These are phyloP conservation scores for Cercophora samala DNA, from an alignment of 495 filamentous ascomycete genomes.

Conservation along the genomic window DNA sequence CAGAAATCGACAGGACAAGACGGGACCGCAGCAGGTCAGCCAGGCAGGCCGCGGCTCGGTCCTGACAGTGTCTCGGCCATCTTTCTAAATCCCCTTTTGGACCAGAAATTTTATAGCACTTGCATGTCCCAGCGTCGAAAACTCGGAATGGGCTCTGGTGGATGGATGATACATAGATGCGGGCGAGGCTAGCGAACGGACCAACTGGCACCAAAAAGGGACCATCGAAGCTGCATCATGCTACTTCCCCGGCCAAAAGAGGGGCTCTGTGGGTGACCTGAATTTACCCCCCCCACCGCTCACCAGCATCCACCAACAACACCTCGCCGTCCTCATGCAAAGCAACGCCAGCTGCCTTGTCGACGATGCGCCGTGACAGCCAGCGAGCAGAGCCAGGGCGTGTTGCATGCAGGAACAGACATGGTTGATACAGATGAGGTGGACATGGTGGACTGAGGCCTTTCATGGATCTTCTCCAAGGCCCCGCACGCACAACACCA, in stretches of 20 bases:
- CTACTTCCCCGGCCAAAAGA: background rate
- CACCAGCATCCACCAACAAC: background rate
- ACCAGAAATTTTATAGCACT: background rate
- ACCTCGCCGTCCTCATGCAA: background rate
- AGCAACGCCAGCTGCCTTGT: background rate
- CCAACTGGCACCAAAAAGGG: constrained; percentile 1
- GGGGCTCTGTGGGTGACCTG: background rate
- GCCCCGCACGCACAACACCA: background rate
- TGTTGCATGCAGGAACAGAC: constrained; percentile 11
- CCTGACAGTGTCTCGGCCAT: constrained; percentile 16
- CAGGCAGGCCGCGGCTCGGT: constrained; percentile 1
- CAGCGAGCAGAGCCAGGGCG: background rate
- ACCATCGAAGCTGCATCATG: background rate
- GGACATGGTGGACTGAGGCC: background rate
- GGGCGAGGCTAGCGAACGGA: constrained; percentile 6
- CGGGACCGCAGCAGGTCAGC: background rate
- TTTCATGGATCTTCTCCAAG: background rate
- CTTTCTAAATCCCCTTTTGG: constrained; percentile 11
- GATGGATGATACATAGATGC: background rate
- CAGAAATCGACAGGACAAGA: background rate
- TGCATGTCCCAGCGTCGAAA: background rate
- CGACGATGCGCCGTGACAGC: background rate
- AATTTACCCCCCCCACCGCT: background rate
- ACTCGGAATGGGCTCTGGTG: constrained; percentile 4
- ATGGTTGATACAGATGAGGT: background rate